Evolutionary conservation across 305 asterid species (phyloP), one percentile per base, ranked within the genome.

Genomic region (Fraxinus dipetala): DNA sequence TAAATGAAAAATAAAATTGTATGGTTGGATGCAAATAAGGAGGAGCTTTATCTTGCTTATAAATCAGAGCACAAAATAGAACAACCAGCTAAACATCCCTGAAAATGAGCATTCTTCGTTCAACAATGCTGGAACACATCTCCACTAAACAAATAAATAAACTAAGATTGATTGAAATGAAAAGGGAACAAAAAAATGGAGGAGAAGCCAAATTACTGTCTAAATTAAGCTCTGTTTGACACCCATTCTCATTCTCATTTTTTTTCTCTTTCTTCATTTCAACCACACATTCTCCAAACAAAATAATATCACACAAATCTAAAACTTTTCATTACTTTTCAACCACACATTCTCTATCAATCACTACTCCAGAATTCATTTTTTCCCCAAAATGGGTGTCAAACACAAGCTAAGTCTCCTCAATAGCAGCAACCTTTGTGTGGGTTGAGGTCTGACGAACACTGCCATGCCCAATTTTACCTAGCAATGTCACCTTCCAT

Each of bases 1-100:
- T 70, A 80, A 65, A 79, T 79, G 80, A 81, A 82, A 61, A 70
- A 70, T 75, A 45, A 79, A 78, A 81, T 67, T 85, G 59, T 28
- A 79, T 61, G 38, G 63, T 43, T 35, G 79, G 63, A 40, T 63
- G 78, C 31, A 80, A 32, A 69, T 56, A 72, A n/a, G 65, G 20
- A 75, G 24, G 20, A 78, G 24, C 32, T 78, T 74, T 22, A 77
- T 34, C 72, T 65, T 20, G 81, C 24, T 77, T 72, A 77, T 10
- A 67, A 56, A 65, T 54, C 30, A 74, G 63, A 72, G 78, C 76
- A 79, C 40, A 26, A 73, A 45, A 45, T 45, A 45, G 56, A 80
- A 61, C 31, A 56, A 18, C 67, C 45, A 31, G 76, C 45, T 32
- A 72, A 72, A 72, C 45, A 31, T 31, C 48, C 45, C 11, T n/a